phyloP scores from a whole-genome alignment of 176 grass and related monocot species.

The Hordeum marinum region DNA sequence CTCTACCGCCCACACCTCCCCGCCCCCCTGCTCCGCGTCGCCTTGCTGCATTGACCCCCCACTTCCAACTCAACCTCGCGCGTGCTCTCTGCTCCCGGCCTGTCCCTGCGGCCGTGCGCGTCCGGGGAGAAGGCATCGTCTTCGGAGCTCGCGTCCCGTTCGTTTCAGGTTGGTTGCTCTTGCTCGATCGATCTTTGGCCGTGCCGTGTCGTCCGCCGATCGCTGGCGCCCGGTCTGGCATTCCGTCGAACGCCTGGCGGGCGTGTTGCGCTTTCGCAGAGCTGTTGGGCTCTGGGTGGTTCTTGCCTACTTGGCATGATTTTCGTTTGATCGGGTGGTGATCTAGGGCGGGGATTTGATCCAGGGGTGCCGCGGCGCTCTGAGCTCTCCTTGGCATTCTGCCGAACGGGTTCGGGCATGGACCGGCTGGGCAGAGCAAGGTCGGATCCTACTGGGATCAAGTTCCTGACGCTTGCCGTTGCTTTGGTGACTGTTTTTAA shows the following conservation, averaged over 20 bases:
- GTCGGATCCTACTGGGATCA: constrained; percentile 14
- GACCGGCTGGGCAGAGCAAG: background rate
- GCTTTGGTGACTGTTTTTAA: background rate
- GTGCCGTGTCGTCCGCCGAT: background rate
- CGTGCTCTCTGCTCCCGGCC: background rate
- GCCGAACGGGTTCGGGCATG: constrained; percentile 10
- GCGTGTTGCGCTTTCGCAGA: background rate
- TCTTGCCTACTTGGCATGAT: background rate
- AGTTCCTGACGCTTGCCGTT: background rate
- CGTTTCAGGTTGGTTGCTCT: background rate
- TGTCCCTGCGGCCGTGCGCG: background rate
- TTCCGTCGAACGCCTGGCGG: constrained; percentile 10
- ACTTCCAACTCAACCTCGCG: background rate
- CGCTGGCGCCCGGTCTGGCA: background rate
- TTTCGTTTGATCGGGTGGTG: background rate
- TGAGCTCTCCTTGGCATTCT: constrained; percentile 18
- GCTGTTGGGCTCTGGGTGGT: background rate
- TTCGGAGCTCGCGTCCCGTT: background rate
- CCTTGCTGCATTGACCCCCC: constrained; percentile 23
- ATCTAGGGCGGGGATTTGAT: background rate
- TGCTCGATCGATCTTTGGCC: background rate
- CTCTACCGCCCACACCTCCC: background rate
- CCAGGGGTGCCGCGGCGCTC: background rate
- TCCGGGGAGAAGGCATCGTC: background rate
- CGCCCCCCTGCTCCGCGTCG: background rate